Evolutionary conservation across 2,329 filamentous ascomycete genomes (phyloP).

Genomic region (Cercospora berteroae): DNA sequence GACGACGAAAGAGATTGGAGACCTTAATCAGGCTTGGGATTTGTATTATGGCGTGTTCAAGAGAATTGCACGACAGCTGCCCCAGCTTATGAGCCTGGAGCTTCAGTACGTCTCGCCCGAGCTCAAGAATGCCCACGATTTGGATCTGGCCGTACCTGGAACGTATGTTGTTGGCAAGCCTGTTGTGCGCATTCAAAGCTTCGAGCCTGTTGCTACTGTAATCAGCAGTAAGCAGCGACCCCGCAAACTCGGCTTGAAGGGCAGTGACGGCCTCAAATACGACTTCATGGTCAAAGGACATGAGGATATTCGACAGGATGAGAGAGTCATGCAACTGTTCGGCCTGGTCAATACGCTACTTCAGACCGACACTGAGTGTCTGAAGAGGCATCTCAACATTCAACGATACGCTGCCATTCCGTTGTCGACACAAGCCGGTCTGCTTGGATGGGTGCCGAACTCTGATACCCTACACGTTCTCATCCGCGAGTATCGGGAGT

Average conservation of each 20-base stretch:
- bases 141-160: conserved; percentile 93
- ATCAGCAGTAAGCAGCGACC: conserved; percentile 97
- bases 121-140: conserved; percentile 76
- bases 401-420: conserved; percentile 96
- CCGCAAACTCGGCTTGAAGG: conserved; percentile 80
- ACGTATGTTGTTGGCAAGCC: conserved; percentile 81
- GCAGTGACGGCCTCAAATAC: conserved; percentile 84
- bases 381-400: conserved; percentile 95
- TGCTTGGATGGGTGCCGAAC: conserved; percentile 95
- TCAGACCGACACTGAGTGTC: conserved; percentile 88
- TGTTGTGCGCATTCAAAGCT: conserved; percentile 80
- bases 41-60: conserved; percentile 98
- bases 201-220: conserved; percentile 85
- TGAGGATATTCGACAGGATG: conserved; percentile 97
- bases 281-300: conserved; percentile 96
- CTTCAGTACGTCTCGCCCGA: conserved; percentile 96
- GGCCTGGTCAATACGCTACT: conserved; percentile 95
- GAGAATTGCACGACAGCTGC: conserved; percentile 87
- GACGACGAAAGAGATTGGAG: conserved; percentile 81
- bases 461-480: conserved; percentile 95
- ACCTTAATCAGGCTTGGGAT: conserved; percentile 98
- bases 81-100: conserved; percentile 88
- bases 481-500: conserved; percentile 96
- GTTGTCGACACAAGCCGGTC: conserved; percentile 90
- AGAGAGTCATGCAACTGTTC: conserved; percentile 99